These are phyloP conservation scores for Solanum pimpinellifolium DNA, from an alignment of 257 asterid genomes.

Conservation along the genomic window DNA sequence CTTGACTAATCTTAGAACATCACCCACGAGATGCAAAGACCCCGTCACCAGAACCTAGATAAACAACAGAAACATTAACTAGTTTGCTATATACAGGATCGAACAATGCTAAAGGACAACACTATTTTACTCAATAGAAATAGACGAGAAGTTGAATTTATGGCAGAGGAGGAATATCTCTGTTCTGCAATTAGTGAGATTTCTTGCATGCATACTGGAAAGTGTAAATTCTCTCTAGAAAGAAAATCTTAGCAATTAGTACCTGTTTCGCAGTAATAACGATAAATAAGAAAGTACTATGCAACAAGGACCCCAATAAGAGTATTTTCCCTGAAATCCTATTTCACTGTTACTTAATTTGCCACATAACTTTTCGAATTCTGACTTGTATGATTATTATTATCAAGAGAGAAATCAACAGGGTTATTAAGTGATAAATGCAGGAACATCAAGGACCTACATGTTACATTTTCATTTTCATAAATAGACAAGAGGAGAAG, in stretches of 20 bases:
- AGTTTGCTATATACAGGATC: neutral
- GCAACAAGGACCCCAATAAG: neutral
- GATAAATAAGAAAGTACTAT: neutral
- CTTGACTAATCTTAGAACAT: slow-evolving; percentile 67
- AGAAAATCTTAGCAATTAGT: neutral
- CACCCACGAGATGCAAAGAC: slow-evolving; percentile 82
- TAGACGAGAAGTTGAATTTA: neutral
- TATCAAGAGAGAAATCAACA: neutral
- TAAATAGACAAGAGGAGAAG: neutral
- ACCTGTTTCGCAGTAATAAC: neutral
- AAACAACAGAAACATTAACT: neutral
- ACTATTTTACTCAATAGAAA: neutral
- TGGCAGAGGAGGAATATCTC: neutral
- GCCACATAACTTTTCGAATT: neutral
- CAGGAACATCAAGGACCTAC: neutral
- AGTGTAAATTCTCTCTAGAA: neutral
- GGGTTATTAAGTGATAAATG: neutral
- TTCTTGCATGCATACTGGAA: neutral
- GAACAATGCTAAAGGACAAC: neutral
- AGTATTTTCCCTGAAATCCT: neutral
- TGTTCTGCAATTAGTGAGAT: neutral
- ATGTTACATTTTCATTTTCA: neutral
- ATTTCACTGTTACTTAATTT: neutral
- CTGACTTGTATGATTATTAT: neutral
- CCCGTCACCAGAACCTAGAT: slow-evolving; percentile 87